These are phyloP conservation scores for Luzula sylvatica DNA, from an alignment of 176 grass and related monocot genomes.

Conservation along the genomic window DNA sequence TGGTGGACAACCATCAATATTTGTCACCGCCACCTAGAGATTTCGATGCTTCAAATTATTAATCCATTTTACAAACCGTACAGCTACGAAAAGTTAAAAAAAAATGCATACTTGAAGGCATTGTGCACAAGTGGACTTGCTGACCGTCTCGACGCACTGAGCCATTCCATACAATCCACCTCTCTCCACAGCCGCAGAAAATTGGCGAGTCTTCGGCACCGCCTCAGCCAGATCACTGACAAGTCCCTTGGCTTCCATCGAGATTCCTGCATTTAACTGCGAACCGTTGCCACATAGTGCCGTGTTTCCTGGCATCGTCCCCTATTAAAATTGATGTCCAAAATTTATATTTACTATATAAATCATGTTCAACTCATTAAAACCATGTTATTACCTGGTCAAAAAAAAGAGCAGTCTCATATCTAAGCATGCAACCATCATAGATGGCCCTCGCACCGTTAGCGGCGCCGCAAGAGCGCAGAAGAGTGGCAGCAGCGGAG, in stretches of 20 bases:
- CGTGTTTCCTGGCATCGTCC: slow-evolving; percentile 34
- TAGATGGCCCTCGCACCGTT: slow-evolving; percentile 58
- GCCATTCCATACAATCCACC: slow-evolving; percentile 47
- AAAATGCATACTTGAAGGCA: slow-evolving; percentile 25
- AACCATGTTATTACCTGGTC: slow-evolving; percentile 48
- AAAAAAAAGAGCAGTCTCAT: slow-evolving; percentile 56
- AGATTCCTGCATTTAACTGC: slow-evolving; percentile 10
- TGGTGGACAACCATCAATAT: slow-evolving; percentile 54
- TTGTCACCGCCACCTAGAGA: slow-evolving; percentile 28
- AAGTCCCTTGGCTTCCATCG: slow-evolving; percentile 22
- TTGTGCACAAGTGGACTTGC: slow-evolving; percentile 30
- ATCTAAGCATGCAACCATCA: slow-evolving; percentile 72
- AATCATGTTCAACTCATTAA: too few species aligned
- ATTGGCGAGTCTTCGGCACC: slow-evolving; percentile 25
- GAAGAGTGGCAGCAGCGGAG: slow-evolving; percentile 28
- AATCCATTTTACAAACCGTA: too few species aligned
- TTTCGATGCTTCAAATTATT: too few species aligned
- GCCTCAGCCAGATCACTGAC: slow-evolving; percentile 32
- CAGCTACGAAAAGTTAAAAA: background rate
- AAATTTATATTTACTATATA: too few species aligned
- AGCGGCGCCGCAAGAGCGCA: slow-evolving; percentile 34
- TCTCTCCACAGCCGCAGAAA: slow-evolving; percentile 32
- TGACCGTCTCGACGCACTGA: slow-evolving; percentile 62
- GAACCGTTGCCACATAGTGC: slow-evolving; percentile 37
- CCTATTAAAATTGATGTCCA: too few species aligned